Percentiles rank a stretch among this genome's conserved stretches.
phyloP scores from a whole-genome alignment of 2,329 filamentous ascomycete species.

The Monosporascus sp. region DNA sequence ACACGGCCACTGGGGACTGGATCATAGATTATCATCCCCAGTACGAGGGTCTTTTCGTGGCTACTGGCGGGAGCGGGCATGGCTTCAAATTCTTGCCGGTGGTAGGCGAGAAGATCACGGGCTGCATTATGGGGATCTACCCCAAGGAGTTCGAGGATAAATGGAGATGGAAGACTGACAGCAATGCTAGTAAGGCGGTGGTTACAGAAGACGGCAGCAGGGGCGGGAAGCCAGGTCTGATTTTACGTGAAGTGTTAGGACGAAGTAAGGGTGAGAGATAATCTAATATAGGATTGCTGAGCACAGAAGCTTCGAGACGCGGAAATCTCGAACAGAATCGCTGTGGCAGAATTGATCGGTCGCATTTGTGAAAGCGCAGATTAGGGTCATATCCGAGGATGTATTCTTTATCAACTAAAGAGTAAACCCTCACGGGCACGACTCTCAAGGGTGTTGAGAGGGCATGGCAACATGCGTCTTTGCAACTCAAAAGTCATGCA shows the following conservation, averaged over 20 bases:
- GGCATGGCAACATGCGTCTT: not conserved
- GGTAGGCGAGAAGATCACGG: conserved; percentile 56
- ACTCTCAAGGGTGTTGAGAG: not conserved
- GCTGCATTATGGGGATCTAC: conserved; percentile 44
- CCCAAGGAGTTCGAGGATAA: conserved; percentile 48
- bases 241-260: conserved; percentile 36
- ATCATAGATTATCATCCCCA: conserved; percentile 64
- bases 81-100: conserved; percentile 67
- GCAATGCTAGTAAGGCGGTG: conserved; percentile 33
- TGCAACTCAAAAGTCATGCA: not conserved
- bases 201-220: conserved; percentile 50
- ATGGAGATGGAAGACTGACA: conserved; percentile 60
- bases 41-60: conserved; percentile 53
- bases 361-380: no score
- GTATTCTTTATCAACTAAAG: not conserved
- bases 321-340: not conserved
- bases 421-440: not conserved
- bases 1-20: conserved; percentile 68
- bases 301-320: conserved; percentile 3
- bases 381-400: not conserved
- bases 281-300: not conserved
- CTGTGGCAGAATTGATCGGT: not conserved
- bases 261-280: conserved; percentile 25
- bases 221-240: conserved; percentile 41
- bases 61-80: conserved; percentile 60